These are phyloP conservation scores for Peribolospora kevripleyi DNA, from an alignment of 768 basidiomycete genomes.

Conservation along the genomic window DNA sequence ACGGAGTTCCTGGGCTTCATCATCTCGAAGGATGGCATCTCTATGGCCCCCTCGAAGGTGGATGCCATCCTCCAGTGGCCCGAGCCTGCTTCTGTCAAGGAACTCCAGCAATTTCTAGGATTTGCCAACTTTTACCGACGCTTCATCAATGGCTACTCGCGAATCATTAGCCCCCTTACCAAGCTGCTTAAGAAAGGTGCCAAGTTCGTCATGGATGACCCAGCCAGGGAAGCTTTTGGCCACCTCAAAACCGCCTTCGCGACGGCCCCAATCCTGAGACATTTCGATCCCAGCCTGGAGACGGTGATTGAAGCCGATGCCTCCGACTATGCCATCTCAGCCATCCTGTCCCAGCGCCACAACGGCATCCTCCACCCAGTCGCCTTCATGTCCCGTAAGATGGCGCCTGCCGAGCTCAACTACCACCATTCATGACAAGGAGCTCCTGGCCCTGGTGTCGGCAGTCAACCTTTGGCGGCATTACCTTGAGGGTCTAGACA, in stretches of 20 bases:
- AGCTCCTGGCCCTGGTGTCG: slow-evolving; percentile 29
- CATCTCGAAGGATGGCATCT: slow-evolving; percentile 17
- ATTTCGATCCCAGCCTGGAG: slow-evolving; percentile 5
- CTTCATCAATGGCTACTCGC: slow-evolving; percentile 22
- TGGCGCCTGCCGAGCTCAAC: slow-evolving; percentile 21
- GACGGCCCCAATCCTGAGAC: slow-evolving; percentile 2
- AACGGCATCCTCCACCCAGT: slow-evolving; percentile 14
- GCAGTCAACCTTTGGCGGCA: slow-evolving; percentile 18
- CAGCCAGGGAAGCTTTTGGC: slow-evolving; percentile 4
- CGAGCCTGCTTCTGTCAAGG: slow-evolving; percentile 15
- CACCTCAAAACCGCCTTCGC: slow-evolving; percentile 4
- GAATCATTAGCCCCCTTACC: slow-evolving; percentile 15
- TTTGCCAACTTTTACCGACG: slow-evolving; percentile 27
- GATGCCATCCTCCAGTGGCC: slow-evolving; percentile 23
- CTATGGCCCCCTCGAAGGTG: slow-evolving; percentile 26
- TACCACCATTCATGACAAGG: slow-evolving; percentile 32
- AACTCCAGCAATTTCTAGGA: slow-evolving; percentile 25
- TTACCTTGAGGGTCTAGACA: slow-evolving; percentile 17
- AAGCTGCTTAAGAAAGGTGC: slow-evolving; percentile 10
- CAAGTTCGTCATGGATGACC: neutral
- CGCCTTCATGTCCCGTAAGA: slow-evolving; percentile 18
- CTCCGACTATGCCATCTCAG: slow-evolving; percentile 17
- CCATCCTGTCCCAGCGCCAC: slow-evolving; percentile 18
- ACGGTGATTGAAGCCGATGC: slow-evolving; percentile 14
- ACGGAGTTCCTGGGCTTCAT: slow-evolving; percentile 22